Base-by-base conservation (phyloP, 2,329 filamentous ascomycete genomes). In the Talaromyces sp. region DNA sequence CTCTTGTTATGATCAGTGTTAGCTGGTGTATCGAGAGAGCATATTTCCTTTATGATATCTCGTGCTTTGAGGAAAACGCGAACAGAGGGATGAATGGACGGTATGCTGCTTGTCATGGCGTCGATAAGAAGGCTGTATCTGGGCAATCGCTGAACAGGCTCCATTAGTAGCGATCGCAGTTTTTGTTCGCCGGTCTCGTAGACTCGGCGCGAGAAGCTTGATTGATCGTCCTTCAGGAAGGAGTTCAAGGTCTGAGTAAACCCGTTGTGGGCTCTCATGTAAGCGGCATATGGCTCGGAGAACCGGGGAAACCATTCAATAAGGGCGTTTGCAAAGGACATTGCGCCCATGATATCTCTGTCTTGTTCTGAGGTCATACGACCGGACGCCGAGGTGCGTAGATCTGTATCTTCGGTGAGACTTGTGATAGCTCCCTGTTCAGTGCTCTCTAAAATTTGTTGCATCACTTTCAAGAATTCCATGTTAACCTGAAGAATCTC, bases 111-210 rank as follows among this genome's bases (percentile, higher is more conserved):
- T 58, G 95, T 87, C 73, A 99, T 97, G 73, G 96, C 93, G 79
- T 99, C 95, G 71, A 99, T 98, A 74, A 98, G 90, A 40, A 99
- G 83, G 73, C 92, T 97, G 79, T 99, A 99, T 29, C 95, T 89
- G 29, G 95, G 95, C 61, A 99, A 84, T 61, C 95, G 86, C 77
- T 99, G 95, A 0, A 99, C 93, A 2, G 95, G 95, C 78, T 99
- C 95, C 75, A 99, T 99, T 63, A 99, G 85, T 68, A 95, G 86
- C 3, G 95, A 98, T 58, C 92, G 93, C 63, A 98, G 85, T 65
- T 89, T 87, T 79, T 99, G 95, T 76, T 98, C 95, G 64, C 95
- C 94, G 2, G 90, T 90, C 69, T 93, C 88, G 61, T 91, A 87
- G 2, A 97, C 87, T 54, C 91, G 84, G 70, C 90, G 89, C 2